A percentile compares a stretch with the other conserved stretches of the same genome.
phyloP scores from a whole-genome alignment of 768 basidiomycete species.

The Vararia minispora region DNA sequence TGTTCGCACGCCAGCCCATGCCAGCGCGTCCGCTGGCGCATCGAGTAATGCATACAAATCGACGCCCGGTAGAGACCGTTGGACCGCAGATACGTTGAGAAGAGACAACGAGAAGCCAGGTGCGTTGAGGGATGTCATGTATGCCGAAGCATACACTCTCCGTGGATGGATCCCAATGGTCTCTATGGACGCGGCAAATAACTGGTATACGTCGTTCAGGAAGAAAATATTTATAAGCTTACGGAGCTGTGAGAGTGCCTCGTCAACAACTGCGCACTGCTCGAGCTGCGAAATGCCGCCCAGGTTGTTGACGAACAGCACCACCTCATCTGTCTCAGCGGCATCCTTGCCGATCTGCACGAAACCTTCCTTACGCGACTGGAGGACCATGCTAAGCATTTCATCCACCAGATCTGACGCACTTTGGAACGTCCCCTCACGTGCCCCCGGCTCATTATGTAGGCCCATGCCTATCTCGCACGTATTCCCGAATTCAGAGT shows the following conservation, averaged over 20 bases:
- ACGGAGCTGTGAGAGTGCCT: constrained; percentile 33
- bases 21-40: constrained; percentile 29
- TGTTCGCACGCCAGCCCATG: constrained; percentile 27
- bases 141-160: constrained; percentile 36
- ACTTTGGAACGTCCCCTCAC: constrained; percentile 12
- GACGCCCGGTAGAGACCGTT: constrained; percentile 5
- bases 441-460: constrained; percentile 42
- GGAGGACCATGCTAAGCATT: constrained; percentile 20
- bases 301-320: constrained; percentile 45
- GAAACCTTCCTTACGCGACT: constrained; percentile 18
- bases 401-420: constrained; percentile 19
- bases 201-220: neutral
- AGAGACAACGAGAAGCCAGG: constrained; percentile 46
- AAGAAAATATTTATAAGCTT: constrained; percentile 13
- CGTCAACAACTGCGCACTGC: constrained; percentile 38
- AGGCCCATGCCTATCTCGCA: constrained; percentile 42
- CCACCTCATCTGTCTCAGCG: constrained; percentile 18
- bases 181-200: constrained; percentile 13
- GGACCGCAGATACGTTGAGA: constrained; percentile 31
- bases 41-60: constrained; percentile 27
- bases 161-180: constrained; percentile 22
- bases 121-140: constrained; percentile 53
- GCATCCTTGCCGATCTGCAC: constrained; percentile 8
- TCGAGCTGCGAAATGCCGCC: constrained; percentile 40
- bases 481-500: constrained; percentile 17